Percentiles rank a stretch among this genome's conserved stretches.
phyloP scores from a whole-genome alignment of 257 asterid genomes.

The Parsonsia alboflavescens region DNA sequence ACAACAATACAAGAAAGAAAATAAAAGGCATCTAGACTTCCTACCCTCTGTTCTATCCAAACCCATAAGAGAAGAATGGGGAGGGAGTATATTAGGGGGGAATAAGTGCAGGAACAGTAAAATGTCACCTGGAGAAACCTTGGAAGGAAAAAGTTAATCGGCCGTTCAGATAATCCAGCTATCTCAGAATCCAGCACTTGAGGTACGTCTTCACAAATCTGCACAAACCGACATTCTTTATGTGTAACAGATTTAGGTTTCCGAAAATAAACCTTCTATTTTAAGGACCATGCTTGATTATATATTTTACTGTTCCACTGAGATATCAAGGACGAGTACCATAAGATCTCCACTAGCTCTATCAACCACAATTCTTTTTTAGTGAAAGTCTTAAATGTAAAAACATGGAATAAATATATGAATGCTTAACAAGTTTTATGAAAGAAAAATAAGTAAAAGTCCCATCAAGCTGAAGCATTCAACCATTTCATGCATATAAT shows the following conservation, averaged over 20 bases:
- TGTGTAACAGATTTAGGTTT: not conserved
- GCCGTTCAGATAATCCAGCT: slow-evolving; percentile 78
- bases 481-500: not conserved
- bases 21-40: not conserved
- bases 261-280: not conserved
- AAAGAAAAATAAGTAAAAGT: not conserved
- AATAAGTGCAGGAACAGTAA: not conserved
- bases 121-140: slow-evolving; percentile 72
- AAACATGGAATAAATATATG: no score
- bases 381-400: not conserved
- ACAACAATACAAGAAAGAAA: not conserved
- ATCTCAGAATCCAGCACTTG: slow-evolving; percentile 78
- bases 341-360: not conserved
- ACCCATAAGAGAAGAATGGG: not conserved
- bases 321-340: not conserved
- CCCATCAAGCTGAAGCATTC: not conserved
- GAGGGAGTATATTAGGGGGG: not conserved
- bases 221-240: slow-evolving; percentile 2
- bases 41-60: not conserved
- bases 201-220: slow-evolving; percentile 85
- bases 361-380: not conserved
- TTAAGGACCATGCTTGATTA: not conserved
- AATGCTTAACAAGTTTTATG: not conserved
- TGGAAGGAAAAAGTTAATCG: slow-evolving; percentile 79
- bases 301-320: not conserved